Evolutionary conservation across 2,329 filamentous ascomycete species (phyloP).

Genomic region (Penicillium concentricum): DNA sequence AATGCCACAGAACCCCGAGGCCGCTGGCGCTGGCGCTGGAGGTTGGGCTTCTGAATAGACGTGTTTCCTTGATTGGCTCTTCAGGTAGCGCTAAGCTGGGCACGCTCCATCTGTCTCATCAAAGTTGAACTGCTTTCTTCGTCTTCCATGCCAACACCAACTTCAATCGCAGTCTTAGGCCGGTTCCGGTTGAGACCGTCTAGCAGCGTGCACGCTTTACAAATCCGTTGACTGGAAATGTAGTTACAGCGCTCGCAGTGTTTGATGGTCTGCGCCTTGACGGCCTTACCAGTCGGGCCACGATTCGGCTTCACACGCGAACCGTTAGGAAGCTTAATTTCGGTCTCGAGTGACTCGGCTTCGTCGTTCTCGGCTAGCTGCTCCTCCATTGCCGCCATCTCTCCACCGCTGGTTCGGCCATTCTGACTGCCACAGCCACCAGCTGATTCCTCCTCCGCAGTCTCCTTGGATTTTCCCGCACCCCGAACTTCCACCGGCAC

Average conservation of each 20-base stretch:
- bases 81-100: conserved; percentile 44
- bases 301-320: conserved; percentile 23
- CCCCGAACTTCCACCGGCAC: conserved; percentile 61
- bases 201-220: conserved; percentile 87
- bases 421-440: conserved; percentile 75
- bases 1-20: background rate
- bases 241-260: conserved; percentile 88
- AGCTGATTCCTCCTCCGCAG: conserved; percentile 50
- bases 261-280: conserved; percentile 59
- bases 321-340: conserved; percentile 52
- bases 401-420: conserved; percentile 65
- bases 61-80: background rate
- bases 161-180: conserved; percentile 48
- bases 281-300: conserved; percentile 55
- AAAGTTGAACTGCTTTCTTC: conserved; percentile 54
- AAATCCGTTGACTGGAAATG: conserved; percentile 89
- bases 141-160: conserved; percentile 45
- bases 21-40: background rate
- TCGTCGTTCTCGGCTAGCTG: conserved; percentile 65
- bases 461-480: conserved; percentile 20
- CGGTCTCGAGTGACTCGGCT: conserved; percentile 62
- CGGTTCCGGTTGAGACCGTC: conserved; percentile 81
- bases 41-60: background rate
- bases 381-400: conserved; percentile 81
- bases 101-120: conserved; percentile 50